A percentile compares a stretch with the other conserved stretches of the same genome.
Conservation (phyloP, 768 basidiomycete species). For the Termitomyces sp. region DNA sequence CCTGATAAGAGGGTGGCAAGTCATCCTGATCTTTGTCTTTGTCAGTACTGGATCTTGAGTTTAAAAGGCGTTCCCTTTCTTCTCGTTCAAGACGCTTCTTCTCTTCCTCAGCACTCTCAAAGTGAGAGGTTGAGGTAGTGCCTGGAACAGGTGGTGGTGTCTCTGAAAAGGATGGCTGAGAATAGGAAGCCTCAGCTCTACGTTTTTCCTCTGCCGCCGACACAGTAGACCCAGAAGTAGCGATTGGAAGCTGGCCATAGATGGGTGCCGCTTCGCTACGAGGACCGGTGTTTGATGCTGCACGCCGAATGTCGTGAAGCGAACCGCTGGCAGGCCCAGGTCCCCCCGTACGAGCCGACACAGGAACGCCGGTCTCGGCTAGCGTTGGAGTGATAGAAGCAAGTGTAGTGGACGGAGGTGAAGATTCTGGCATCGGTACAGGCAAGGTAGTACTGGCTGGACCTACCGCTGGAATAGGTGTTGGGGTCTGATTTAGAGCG, state of each 20-base stretch:
- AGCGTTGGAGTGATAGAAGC: conserved; percentile 51
- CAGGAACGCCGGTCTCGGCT: conserved; percentile 71
- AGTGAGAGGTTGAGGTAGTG: conserved; percentile 11
- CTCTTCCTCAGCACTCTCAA: conserved; percentile 57
- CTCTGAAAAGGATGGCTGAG: conserved; percentile 18
- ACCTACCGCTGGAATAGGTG: conserved; percentile 16
- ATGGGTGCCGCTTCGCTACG: conserved; percentile 21
- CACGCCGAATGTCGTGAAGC: conserved; percentile 42
- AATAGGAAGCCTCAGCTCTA: conserved; percentile 38
- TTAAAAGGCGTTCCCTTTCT: conserved; percentile 51
- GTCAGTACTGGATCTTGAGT: conserved; percentile 9
- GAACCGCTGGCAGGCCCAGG: conserved; percentile 67
- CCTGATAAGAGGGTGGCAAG: conserved; percentile 42
- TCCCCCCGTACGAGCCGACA: conserved; percentile 51
- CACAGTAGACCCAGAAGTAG: conserved; percentile 23
- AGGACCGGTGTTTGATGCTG: conserved; percentile 29
- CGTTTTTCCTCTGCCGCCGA: conserved; percentile 64
- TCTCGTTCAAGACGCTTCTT: conserved; percentile 61
- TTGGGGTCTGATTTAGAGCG: conserved; percentile 14
- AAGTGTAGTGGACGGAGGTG: conserved; percentile 13
- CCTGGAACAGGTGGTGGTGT: conserved; percentile 11
- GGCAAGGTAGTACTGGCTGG: conserved; percentile 22
- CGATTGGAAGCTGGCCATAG: conserved; percentile 20
- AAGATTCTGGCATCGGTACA: conserved; percentile 25
- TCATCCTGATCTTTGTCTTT: conserved; percentile 31